Conservation (phyloP, 768 basidiomycete species). For the Pisolithus sp. region DNA sequence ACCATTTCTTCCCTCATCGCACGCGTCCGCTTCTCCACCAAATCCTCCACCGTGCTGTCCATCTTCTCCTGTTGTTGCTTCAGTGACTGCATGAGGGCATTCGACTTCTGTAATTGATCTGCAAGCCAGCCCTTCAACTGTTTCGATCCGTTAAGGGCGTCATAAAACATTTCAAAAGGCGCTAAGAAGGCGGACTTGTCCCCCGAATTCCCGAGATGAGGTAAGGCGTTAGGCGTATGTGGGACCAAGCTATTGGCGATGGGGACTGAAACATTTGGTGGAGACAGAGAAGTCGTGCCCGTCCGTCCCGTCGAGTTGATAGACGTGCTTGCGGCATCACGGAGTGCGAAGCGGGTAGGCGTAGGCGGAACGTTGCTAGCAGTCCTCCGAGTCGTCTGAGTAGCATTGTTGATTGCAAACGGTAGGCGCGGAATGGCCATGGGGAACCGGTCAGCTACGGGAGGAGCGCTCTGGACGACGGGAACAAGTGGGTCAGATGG, state of each 20-base stretch:
- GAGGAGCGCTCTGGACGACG: conserved; percentile 72
- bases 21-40: conserved; percentile 57
- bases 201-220: conserved; percentile 51
- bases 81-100: conserved; percentile 44
- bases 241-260: conserved; percentile 62
- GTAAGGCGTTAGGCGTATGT: conserved; percentile 61
- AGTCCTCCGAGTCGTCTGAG: conserved; percentile 45
- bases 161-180: conserved; percentile 81
- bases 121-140: conserved; percentile 72
- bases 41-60: conserved; percentile 48
- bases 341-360: conserved; percentile 54
- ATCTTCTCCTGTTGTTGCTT: conserved; percentile 59
- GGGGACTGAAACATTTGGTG: conserved; percentile 58
- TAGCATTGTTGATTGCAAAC: conserved; percentile 34
- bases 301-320: conserved; percentile 23
- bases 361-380: conserved; percentile 65
- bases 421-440: conserved; percentile 69
- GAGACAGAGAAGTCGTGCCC: conserved; percentile 37
- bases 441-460: conserved; percentile 44
- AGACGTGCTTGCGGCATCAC: conserved; percentile 19
- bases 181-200: conserved; percentile 75
- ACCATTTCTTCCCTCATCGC: conserved; percentile 57
- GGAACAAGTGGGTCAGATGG: conserved; percentile 51
- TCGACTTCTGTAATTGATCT: conserved; percentile 65
- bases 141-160: conserved; percentile 73